Evolutionary conservation across 331 rosid genomes (phyloP).

Genomic region (Arachis monticola): DNA sequence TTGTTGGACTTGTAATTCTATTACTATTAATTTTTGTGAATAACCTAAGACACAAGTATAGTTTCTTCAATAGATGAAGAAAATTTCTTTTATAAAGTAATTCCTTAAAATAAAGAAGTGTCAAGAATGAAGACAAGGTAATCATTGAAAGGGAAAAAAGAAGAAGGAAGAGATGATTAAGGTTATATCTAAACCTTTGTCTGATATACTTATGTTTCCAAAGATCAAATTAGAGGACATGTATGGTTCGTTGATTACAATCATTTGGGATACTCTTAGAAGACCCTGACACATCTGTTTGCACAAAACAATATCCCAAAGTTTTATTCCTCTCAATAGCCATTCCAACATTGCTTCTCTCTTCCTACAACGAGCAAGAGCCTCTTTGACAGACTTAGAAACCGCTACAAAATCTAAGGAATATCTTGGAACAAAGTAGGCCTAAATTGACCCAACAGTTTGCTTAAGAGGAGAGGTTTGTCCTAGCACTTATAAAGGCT

Average conservation of each 20-base stretch:
- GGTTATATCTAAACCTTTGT: neutral
- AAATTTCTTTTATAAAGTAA: neutral
- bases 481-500: too few relatives aligned
- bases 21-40: neutral
- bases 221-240: slow-evolving; percentile 5
- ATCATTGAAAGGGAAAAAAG: too few relatives aligned
- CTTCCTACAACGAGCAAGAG: neutral
- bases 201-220: neutral
- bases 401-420: neutral
- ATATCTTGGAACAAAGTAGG: neutral
- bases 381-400: neutral
- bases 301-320: neutral
- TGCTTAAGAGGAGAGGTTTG: neutral
- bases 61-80: neutral
- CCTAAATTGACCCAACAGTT: neutral
- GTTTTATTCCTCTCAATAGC: neutral
- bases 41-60: neutral
- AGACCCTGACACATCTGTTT: neutral
- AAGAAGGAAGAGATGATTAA: too few relatives aligned
- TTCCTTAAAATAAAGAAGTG: neutral
- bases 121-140: neutral
- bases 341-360: neutral
- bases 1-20: slow-evolving; percentile 18
- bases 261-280: neutral
- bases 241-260: slow-evolving; percentile 5